phyloP scores from a whole-genome alignment of 2,329 filamentous ascomycete genomes.

The Penicillium sclerotigenum region DNA sequence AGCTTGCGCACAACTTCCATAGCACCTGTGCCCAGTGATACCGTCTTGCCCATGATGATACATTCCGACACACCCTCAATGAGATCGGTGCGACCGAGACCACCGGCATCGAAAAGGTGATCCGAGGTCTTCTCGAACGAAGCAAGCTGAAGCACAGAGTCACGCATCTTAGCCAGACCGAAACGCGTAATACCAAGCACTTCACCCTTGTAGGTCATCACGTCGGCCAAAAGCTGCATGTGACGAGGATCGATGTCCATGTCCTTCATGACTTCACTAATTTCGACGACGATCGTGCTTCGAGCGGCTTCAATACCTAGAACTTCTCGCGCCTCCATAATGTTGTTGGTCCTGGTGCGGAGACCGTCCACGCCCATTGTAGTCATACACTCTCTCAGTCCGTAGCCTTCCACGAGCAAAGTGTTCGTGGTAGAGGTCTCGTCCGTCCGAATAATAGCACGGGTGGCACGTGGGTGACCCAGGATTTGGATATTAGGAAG shows the following conservation, averaged over 20 bases:
- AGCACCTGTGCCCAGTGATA: conserved; percentile 84
- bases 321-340: conserved; percentile 84
- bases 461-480: conserved; percentile 78
- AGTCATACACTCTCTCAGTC: conserved; percentile 82
- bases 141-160: conserved; percentile 87
- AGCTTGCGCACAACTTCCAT: conserved; percentile 83
- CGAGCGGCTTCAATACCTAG: conserved; percentile 94
- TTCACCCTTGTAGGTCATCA: conserved; percentile 99
- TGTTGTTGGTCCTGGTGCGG: conserved; percentile 72
- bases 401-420: conserved; percentile 88
- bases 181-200: conserved; percentile 95
- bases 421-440: conserved; percentile 67
- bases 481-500: conserved; percentile 83
- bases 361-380: conserved; percentile 85
- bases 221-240: conserved; percentile 94
- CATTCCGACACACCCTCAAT: conserved; percentile 95
- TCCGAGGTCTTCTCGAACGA: conserved; percentile 98
- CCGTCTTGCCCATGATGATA: conserved; percentile 97
- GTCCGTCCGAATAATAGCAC: conserved; percentile 84
- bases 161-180: conserved; percentile 92
- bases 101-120: conserved; percentile 91
- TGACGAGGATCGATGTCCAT: conserved; percentile 97
- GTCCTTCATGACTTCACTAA: conserved; percentile 80
- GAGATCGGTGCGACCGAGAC: conserved; percentile 83
- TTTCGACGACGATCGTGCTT: conserved; percentile 83